phyloP scores from a whole-genome alignment of 176 grass and related monocot genomes.

The Bothriochloa decipiens region DNA sequence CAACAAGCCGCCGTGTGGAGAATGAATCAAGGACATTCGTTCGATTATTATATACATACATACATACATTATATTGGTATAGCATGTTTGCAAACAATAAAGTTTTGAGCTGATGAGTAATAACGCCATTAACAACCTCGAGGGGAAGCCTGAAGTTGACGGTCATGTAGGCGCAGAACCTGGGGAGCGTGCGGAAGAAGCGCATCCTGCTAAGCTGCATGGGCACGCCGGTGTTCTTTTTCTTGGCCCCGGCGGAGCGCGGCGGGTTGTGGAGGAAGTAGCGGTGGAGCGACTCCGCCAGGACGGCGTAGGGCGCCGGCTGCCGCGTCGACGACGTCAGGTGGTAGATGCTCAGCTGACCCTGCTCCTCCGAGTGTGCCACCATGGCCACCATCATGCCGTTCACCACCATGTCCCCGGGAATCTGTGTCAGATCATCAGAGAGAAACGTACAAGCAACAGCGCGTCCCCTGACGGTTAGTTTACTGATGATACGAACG shows the following conservation, averaged over 20 bases:
- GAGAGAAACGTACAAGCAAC: too few species aligned
- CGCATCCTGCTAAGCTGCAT: constrained; percentile 33
- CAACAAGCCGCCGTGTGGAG: neutral
- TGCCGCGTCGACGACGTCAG: constrained; percentile 51
- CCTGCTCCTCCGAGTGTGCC: constrained; percentile 38
- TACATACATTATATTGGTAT: neutral
- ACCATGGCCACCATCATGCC: constrained; percentile 59
- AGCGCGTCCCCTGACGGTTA: too few species aligned
- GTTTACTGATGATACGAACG: too few species aligned
- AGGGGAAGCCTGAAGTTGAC: constrained; percentile 57
- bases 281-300: neutral
- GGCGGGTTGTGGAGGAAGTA: constrained; percentile 57
- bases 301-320: constrained; percentile 28
- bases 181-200: constrained; percentile 36
- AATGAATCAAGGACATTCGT: neutral
- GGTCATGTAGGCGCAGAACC: constrained; percentile 48
- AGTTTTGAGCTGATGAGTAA: neutral
- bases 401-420: constrained; percentile 74
- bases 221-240: neutral
- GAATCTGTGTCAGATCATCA: constrained; percentile 42
- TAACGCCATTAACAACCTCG: constrained; percentile 3
- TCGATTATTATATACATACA: too few species aligned
- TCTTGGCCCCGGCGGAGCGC: neutral
- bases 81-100: too few species aligned
- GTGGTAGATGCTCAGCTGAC: constrained; percentile 35